Evolutionary conservation across 169 alveolate genomes (phyloP).

Genomic region (Perkinsus olseni): DNA sequence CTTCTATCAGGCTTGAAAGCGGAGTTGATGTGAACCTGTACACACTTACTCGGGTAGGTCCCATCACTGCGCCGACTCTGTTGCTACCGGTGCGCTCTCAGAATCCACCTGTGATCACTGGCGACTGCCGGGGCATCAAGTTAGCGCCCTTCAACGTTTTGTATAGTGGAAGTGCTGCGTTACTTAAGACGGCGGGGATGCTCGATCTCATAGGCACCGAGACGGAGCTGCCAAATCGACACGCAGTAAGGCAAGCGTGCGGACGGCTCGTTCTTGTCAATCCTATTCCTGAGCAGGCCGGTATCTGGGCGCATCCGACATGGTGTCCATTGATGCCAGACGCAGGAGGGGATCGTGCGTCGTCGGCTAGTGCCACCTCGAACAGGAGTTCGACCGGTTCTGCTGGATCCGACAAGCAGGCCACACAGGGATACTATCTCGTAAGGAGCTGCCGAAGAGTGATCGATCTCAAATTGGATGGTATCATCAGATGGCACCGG

Average conservation of each 20-base stretch:
- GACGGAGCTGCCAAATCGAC: background rate
- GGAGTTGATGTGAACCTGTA: background rate
- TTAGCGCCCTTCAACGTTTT: background rate
- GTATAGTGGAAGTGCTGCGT: background rate
- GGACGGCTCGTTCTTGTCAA: background rate
- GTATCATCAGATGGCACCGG: background rate
- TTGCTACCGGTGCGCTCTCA: too few species aligned
- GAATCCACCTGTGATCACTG: background rate
- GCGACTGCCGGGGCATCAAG: background rate
- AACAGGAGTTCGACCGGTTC: background rate
- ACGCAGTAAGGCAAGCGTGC: background rate
- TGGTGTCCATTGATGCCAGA: background rate
- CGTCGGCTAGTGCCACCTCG: background rate
- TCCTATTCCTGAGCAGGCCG: background rate
- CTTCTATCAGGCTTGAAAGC: background rate
- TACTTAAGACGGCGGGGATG: background rate
- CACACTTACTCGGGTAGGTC: background rate
- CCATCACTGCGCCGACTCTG: background rate
- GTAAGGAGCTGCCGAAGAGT: background rate
- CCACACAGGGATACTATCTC: background rate
- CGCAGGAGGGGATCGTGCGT: background rate
- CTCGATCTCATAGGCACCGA: background rate
- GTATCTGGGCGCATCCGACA: background rate
- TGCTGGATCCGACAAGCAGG: background rate
- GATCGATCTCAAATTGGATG: too few species aligned